A percentile compares a stretch with the other conserved stretches of the same genome.
Conservation (phyloP, 208 protist species). For the Wallacemonas sp. region DNA sequence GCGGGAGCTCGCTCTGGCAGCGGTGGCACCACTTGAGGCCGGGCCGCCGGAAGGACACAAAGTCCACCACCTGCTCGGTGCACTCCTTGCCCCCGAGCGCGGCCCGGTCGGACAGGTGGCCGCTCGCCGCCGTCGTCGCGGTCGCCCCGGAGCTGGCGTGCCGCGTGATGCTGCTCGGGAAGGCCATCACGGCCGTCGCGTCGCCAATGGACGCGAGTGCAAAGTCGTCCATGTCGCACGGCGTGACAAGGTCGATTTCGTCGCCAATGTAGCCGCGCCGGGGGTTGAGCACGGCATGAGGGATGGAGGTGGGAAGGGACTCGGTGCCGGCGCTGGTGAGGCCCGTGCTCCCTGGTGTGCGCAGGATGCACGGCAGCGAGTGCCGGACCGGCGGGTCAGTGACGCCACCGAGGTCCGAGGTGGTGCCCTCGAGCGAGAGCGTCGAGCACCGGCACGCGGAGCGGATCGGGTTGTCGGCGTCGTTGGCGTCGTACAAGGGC, state of each 20-base stretch:
- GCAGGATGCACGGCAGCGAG: background rate
- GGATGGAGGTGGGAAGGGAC: background rate
- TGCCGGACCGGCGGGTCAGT: too few species aligned
- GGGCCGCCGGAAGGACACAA: constrained; percentile 28
- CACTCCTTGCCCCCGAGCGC: background rate
- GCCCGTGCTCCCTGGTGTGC: background rate
- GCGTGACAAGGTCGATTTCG: constrained; percentile 20
- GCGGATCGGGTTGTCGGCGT: constrained; percentile 9
- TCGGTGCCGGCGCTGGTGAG: constrained; percentile 9
- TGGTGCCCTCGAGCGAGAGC: background rate
- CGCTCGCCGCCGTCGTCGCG: background rate
- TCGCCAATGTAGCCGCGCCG: constrained; percentile 18
- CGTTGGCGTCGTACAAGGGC: background rate
- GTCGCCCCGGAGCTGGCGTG: background rate
- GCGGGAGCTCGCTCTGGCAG: constrained; percentile 18
- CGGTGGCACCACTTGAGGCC: constrained; percentile 17
- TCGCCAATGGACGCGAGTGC: constrained; percentile 25
- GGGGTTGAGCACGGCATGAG: background rate
- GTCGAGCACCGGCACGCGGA: background rate
- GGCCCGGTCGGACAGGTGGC: background rate
- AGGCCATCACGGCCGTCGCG: background rate
- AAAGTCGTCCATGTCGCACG: constrained; percentile 31
- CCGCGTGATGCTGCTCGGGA: background rate
- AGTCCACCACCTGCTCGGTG: constrained; percentile 16
- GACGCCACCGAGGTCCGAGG: background rate